phyloP scores from a whole-genome alignment of 2,329 filamentous ascomycete genomes.

The Rhynchosporium secalis region DNA sequence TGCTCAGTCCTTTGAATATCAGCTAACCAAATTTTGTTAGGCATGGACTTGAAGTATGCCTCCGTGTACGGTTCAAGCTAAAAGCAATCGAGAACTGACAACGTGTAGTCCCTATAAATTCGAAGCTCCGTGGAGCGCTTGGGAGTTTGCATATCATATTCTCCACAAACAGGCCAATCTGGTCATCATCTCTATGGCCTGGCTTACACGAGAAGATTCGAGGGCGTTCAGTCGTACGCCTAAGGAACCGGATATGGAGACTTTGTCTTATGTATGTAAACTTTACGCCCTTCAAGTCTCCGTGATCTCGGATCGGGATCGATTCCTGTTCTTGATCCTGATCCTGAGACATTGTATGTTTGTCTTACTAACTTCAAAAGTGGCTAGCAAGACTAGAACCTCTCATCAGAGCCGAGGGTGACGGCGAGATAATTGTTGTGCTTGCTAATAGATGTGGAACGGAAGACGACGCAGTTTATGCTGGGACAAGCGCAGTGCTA shows the following conservation, averaged over 20 bases:
- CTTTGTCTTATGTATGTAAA: conserved; percentile 60
- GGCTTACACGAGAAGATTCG: conserved; percentile 59
- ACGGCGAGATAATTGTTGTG: conserved; percentile 65
- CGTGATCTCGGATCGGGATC: too few relatives aligned
- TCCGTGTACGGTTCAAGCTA: background rate
- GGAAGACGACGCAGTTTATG: conserved; percentile 51
- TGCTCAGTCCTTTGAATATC: background rate
- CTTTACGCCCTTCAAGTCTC: too few relatives aligned
- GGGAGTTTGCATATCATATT: conserved; percentile 53
- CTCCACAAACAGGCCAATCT: conserved; percentile 58
- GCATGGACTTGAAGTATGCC: conserved; percentile 61
- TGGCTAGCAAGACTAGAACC: conserved; percentile 68
- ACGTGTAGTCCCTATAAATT: conserved; percentile 50
- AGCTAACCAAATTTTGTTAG: conserved; percentile 32
- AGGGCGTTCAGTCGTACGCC: conserved; percentile 49
- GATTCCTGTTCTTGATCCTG: too few relatives aligned
- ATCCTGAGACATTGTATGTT: too few relatives aligned
- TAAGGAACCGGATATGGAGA: conserved; percentile 68
- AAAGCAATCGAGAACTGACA: too few relatives aligned
- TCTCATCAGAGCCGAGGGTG: conserved; percentile 51
- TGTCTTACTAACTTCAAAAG: too few relatives aligned
- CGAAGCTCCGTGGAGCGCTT: conserved; percentile 50
- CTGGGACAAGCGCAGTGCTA: conserved; percentile 58
- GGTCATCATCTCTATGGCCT: conserved; percentile 72
- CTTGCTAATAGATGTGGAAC: conserved; percentile 70